Evolutionary conservation across 768 basidiomycete genomes (phyloP).

Genomic region (Kwoniella mangroviensis): DNA sequence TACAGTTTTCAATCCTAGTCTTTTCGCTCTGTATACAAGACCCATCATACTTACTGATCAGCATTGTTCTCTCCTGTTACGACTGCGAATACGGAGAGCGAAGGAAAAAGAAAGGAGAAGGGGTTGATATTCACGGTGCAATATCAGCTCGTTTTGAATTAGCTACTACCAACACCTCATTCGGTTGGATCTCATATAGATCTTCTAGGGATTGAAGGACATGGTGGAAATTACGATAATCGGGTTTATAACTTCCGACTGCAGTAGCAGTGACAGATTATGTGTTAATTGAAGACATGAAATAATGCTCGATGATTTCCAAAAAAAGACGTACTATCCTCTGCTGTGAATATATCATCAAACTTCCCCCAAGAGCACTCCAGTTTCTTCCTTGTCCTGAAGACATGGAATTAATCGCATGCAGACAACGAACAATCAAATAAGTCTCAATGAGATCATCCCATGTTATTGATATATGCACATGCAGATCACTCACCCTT

Average conservation of each 20-base stretch:
- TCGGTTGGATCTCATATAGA: constrained; percentile 27
- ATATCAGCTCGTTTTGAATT: constrained; percentile 33
- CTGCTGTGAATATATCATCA: constrained; percentile 37
- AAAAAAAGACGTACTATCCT: constrained; percentile 30
- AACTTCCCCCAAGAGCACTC: constrained; percentile 25
- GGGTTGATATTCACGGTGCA: constrained; percentile 26
- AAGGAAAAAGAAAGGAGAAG: neutral
- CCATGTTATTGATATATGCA: neutral
- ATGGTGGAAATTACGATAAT: constrained; percentile 37
- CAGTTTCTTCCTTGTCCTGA: constrained; percentile 34
- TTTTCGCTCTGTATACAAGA: constrained; percentile 25
- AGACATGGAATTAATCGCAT: neutral
- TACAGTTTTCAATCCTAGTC: constrained; percentile 27
- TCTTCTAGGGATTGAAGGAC: constrained; percentile 27
- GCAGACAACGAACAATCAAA: no score
- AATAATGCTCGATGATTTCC: neutral
- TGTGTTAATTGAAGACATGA: no score
- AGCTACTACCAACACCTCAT: constrained; percentile 35
- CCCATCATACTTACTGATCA: neutral
- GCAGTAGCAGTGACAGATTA: neutral
- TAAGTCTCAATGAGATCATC: no score
- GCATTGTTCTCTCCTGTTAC: neutral
- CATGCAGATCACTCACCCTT: constrained; percentile 17
- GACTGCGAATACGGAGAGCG: neutral
- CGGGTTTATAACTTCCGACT: constrained; percentile 45